Percentiles rank a stretch among this genome's conserved stretches.
Evolutionary conservation across 805 yeast genomes (phyloP).

Genomic region (baker's yeast (Saccharomyces cerevisiae)): DNA sequence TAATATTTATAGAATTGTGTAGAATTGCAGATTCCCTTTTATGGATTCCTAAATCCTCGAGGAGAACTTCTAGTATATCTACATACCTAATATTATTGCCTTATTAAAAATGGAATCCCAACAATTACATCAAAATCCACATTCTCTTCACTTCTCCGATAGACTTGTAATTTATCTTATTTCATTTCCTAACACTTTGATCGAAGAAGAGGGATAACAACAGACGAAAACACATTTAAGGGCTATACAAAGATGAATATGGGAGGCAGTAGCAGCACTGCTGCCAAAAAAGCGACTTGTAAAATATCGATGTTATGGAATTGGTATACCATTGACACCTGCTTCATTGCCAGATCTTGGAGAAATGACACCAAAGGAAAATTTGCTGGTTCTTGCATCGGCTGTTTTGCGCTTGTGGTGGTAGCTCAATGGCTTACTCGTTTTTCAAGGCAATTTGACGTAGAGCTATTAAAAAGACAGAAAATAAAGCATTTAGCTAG

Average conservation of each 20-base stretch:
- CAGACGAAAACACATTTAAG: not conserved
- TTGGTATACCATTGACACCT: constrained; percentile 60
- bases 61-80: no score
- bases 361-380: constrained; percentile 48
- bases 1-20: no score
- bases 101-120: no score
- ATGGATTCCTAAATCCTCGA: no score
- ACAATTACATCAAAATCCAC: no score
- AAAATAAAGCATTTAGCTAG: constrained; percentile 7
- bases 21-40: no score
- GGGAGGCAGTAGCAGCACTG: constrained; percentile 6
- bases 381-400: constrained; percentile 70
- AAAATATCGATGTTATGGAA: constrained; percentile 54
- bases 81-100: no score
- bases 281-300: constrained; percentile 5
- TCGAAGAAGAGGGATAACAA: not conserved
- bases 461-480: constrained; percentile 30
- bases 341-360: constrained; percentile 59
- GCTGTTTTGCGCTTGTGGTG: constrained; percentile 52
- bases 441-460: constrained; percentile 43
- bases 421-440: constrained; percentile 52
- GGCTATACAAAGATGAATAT: constrained; percentile 5
- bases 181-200: not conserved
- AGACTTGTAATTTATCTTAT: not conserved
- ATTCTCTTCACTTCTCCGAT: no score